phyloP scores from a whole-genome alignment of 2,329 filamentous ascomycete genomes.

The Trichophyton simii region DNA sequence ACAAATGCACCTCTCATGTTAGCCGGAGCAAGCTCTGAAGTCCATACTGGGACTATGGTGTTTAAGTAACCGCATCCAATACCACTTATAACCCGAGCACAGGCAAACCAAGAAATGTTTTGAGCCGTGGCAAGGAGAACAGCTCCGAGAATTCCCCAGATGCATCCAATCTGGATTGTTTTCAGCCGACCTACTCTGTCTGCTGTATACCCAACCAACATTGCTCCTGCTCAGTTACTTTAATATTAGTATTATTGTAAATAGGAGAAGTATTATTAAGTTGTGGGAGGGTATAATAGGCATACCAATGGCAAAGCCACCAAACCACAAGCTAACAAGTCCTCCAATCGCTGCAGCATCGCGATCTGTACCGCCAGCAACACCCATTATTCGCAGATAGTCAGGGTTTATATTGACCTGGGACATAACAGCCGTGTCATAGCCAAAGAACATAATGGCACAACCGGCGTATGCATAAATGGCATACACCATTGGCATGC shows the following conservation, averaged over 20 bases:
- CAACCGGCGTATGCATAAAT: not conserved
- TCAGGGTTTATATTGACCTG: not conserved
- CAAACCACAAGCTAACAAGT: not conserved
- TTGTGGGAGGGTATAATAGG: not conserved
- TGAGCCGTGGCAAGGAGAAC: not conserved
- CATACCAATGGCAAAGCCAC: conserved; percentile 1
- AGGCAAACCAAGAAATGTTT: not conserved
- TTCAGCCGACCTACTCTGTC: not conserved
- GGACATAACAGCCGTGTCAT: not conserved
- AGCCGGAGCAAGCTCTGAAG: not conserved
- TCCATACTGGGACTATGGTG: not conserved
- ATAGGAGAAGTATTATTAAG: no score
- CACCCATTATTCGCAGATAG: not conserved
- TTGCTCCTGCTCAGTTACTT: not conserved
- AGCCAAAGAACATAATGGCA: not conserved
- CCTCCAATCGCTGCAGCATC: not conserved
- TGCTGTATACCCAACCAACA: not conserved
- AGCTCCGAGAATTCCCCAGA: not conserved
- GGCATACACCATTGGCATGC: not conserved
- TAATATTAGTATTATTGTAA: no score
- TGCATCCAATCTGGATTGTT: not conserved
- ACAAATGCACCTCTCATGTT: conserved; percentile 1
- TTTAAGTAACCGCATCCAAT: not conserved
- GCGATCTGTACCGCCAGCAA: not conserved
- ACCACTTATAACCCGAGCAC: not conserved